phyloP scores from a whole-genome alignment of 129 eudicot genomes.

The Scalesia atractyloides region DNA sequence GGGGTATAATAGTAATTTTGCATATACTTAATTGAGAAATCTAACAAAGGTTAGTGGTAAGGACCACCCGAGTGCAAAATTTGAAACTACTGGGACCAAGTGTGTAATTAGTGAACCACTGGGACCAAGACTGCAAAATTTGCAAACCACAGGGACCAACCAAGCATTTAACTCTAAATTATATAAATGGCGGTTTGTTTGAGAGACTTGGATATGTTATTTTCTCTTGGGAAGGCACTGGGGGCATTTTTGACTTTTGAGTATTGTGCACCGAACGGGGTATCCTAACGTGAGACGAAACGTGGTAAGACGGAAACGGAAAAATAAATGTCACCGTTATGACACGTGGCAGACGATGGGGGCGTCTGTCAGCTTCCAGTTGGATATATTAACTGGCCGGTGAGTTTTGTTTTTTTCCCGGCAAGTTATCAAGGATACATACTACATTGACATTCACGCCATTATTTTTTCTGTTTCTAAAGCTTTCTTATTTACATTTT shows the following conservation, averaged over 20 bases:
- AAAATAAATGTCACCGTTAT: slow-evolving; percentile 4
- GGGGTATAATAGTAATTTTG: no score
- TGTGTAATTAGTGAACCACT: no score
- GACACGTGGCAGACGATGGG: slow-evolving; percentile 19
- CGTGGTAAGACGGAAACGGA: slow-evolving; percentile 24
- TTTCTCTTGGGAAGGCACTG: no score
- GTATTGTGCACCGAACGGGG: slow-evolving; percentile 18
- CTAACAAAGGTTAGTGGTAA: no score
- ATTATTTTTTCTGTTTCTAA: slow-evolving; percentile 1
- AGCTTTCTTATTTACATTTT: background rate
- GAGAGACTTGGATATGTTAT: no score
- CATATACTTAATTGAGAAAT: no score
- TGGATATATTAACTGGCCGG: slow-evolving; percentile 21
- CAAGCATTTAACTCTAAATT: no score
- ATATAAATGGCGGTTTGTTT: no score
- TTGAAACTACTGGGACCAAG: no score
- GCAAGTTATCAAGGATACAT: background rate
- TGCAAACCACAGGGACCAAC: no score
- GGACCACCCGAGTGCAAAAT: no score
- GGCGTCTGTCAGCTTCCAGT: slow-evolving; percentile 19
- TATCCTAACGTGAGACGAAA: slow-evolving; percentile 24
- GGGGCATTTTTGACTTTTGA: slow-evolving; percentile 1
- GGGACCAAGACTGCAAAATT: no score
- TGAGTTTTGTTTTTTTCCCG: slow-evolving; percentile 21
- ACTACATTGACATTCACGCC: slow-evolving; percentile 21